Percentiles rank a stretch among this genome's conserved stretches.
These are phyloP conservation scores for Tetragonia tetragonoides DNA, from an alignment of 148 eudicot genomes.

Conservation along the genomic window DNA sequence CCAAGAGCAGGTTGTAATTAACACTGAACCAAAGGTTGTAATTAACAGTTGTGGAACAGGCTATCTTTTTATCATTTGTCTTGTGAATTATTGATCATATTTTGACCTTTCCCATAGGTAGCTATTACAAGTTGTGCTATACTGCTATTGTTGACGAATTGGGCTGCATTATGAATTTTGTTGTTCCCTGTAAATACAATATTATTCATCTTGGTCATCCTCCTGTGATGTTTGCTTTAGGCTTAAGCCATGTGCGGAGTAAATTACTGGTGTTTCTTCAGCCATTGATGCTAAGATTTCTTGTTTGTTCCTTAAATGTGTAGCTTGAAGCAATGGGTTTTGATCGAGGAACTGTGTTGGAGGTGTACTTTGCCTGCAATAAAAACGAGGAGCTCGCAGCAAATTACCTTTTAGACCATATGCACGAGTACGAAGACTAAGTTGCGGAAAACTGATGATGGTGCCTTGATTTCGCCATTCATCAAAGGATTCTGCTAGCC, in stretches of 20 bases:
- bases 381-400: slow-evolving; percentile 74
- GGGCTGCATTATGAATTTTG: background rate
- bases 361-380: slow-evolving; percentile 75
- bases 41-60: too few relatives aligned
- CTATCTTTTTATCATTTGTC: too few relatives aligned
- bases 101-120: too few relatives aligned
- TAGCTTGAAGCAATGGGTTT: slow-evolving; percentile 88
- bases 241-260: background rate
- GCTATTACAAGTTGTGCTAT: too few relatives aligned
- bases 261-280: background rate
- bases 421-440: slow-evolving; percentile 61
- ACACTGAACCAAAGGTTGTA: too few relatives aligned
- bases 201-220: background rate
- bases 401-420: slow-evolving; percentile 69
- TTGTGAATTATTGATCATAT: too few relatives aligned
- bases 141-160: background rate
- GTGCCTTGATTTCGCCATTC: background rate
- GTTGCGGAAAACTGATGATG: slow-evolving; percentile 11
- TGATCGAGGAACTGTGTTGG: slow-evolving; percentile 52
- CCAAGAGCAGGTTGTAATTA: too few relatives aligned
- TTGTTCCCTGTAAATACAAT: background rate
- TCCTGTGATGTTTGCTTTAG: background rate
- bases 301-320: slow-evolving; percentile 1
- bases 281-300: background rate
- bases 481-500: slow-evolving; percentile 2